Conservation (phyloP, 2,329 filamentous ascomycete genomes). For the Aspergillus sojae region DNA sequence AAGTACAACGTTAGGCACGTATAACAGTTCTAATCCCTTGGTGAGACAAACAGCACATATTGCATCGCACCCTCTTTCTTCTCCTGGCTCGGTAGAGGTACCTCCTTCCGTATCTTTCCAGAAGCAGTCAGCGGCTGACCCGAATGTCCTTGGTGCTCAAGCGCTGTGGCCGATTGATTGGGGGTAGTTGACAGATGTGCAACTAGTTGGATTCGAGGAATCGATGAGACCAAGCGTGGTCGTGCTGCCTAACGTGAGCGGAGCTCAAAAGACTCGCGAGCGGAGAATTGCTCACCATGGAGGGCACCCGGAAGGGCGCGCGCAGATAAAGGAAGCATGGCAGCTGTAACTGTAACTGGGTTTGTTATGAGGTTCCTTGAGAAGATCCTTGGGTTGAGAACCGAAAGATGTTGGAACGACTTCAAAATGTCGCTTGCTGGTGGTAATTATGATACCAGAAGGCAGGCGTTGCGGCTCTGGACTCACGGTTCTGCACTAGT, state of each 20-base stretch:
- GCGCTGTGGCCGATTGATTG: conserved; percentile 45
- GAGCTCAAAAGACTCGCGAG: not conserved
- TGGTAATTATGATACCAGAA: not conserved
- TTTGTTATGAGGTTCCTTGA: not conserved
- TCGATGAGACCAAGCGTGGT: conserved; percentile 30
- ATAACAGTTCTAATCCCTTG: not conserved
- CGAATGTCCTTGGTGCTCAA: conserved; percentile 39
- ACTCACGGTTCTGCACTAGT: conserved; percentile 14
- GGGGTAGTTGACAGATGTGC: conserved; percentile 48
- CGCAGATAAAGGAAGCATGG: conserved; percentile 32
- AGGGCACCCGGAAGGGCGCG: conserved; percentile 32
- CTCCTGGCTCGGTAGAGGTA: conserved; percentile 53
- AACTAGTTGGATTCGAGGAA: conserved; percentile 39
- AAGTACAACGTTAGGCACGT: not conserved
- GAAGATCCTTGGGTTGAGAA: not conserved
- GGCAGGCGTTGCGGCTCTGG: conserved; percentile 4
- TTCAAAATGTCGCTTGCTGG: not conserved
- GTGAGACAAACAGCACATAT: conserved; percentile 50
- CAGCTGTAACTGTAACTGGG: not conserved
- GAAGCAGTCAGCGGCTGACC: conserved; percentile 41
- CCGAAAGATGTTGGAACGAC: not conserved
- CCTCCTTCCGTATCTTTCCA: conserved; percentile 51
- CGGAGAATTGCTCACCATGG: conserved; percentile 25
- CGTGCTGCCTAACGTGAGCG: conserved; percentile 31
- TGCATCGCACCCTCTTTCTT: conserved; percentile 55